Base-by-base conservation (phyloP, 1,284 basidiomycete species). In the Phellopilus nigrolimitatus region DNA sequence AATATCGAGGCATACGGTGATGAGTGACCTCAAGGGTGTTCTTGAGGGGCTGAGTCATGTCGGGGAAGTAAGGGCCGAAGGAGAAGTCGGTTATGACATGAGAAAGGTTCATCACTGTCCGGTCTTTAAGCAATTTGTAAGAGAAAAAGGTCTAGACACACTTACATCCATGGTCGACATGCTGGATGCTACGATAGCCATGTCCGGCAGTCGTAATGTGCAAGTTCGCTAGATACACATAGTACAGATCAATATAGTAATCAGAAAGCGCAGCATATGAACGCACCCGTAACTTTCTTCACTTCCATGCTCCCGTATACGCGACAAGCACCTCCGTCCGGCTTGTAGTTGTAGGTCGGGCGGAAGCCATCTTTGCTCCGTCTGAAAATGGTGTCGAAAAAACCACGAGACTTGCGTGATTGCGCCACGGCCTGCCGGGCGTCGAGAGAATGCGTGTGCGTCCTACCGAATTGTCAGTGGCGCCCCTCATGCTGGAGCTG, bases 11-110 rank as follows among this genome's bases (percentile, higher is more conserved):
- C 90, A 64, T 62, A 93, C 90, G 82, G 39, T 93, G 76, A 30
- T 82, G 67, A 0, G 95, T 85, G 1, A 87, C 67, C 65, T 97
- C 93, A 54, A 90, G 86, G 0, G 89, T 91, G 63, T 92, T 83
- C 62, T 98, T 95, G 30, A 99, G 78, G 2, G 95, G 95, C 66
- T 99, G 95, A 0, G 84, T 79, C 54, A 99, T 98, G 47, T 94
- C 88, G 0, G 95, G 95, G 73, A 97, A 98, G 72, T 91, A 89
- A 0, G 93, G 90, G 0, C 95, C 95, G 61, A 98, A 98, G 1
- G 93, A 97, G 66, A 97, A 95, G 68, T 98, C 95, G 56, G 88
- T 88, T 59, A 98, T 92, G 53, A 97, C 85, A 69, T 99, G 95
- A 1, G 91, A 92, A 28, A 98, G 76, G 64, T 99, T 98, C 92